Percentiles rank a stretch among this genome's conserved stretches.
Evolutionary conservation across 2,329 filamentous ascomycete genomes (phyloP).

Genomic region (Aspergillus pseudoglaucus): DNA sequence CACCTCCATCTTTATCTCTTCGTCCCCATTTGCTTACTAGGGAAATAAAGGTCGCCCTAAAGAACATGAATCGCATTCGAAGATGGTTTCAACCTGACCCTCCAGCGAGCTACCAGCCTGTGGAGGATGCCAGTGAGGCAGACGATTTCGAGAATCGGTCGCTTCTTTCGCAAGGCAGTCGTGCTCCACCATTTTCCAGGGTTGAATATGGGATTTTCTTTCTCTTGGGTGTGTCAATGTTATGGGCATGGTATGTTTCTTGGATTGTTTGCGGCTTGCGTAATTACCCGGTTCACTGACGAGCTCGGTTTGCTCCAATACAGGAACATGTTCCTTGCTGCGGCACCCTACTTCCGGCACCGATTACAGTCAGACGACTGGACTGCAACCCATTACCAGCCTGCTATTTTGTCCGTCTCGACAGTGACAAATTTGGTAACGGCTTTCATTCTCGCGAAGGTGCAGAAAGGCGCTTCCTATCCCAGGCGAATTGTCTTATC

Average conservation of each 20-base stretch:
- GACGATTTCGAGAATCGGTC: slow-evolving; percentile 24
- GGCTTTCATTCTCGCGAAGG: slow-evolving; percentile 69
- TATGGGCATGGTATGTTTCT: slow-evolving; percentile 80
- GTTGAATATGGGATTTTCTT: slow-evolving; percentile 80
- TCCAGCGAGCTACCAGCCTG: not conserved
- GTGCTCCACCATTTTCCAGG: slow-evolving; percentile 61
- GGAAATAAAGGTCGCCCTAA: too few relatives aligned
- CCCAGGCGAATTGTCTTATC: slow-evolving; percentile 75
- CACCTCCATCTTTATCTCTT: too few relatives aligned
- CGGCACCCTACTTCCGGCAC: slow-evolving; percentile 82
- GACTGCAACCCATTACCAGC: slow-evolving; percentile 78
- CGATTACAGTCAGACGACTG: slow-evolving; percentile 67
- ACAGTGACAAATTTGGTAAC: slow-evolving; percentile 73
- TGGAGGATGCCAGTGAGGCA: slow-evolving; percentile 14
- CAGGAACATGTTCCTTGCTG: slow-evolving; percentile 98
- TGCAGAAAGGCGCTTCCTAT: slow-evolving; percentile 80
- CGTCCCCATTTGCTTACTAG: too few relatives aligned
- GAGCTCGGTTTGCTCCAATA: not conserved
- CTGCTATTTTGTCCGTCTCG: slow-evolving; percentile 78
- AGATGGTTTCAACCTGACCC: not conserved
- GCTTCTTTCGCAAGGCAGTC: slow-evolving; percentile 6
- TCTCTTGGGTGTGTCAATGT: slow-evolving; percentile 82
- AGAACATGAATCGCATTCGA: not conserved
- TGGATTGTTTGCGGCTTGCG: not conserved
- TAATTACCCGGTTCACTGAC: not conserved